phyloP scores from a whole-genome alignment of 73 alveolate genomes.

The Paramecium bursaria region DNA sequence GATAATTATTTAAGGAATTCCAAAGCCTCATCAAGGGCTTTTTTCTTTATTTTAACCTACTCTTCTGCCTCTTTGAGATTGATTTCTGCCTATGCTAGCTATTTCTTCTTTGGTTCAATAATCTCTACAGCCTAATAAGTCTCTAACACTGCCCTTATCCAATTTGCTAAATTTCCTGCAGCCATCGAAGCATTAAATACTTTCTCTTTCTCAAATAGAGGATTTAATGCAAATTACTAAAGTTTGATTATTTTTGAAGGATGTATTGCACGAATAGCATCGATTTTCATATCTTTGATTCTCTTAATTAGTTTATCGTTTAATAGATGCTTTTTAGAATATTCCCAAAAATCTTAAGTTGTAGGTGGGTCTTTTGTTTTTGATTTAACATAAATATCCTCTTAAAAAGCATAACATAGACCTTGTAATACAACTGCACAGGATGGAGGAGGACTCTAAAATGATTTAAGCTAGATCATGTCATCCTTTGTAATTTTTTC shows the following conservation, averaged over 20 bases:
- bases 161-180: constrained; percentile 85
- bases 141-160: constrained; percentile 90
- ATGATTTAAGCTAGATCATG: constrained; percentile 89
- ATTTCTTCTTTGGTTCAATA: constrained; percentile 96
- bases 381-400: constrained; percentile 59
- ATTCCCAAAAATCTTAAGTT: constrained; percentile 81
- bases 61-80: constrained; percentile 90
- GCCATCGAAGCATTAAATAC: constrained; percentile 83
- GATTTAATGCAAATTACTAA: constrained; percentile 70
- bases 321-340: constrained; percentile 65
- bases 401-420: constrained; percentile 67
- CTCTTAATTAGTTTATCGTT: constrained; percentile 65
- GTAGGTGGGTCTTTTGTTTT: constrained; percentile 40
- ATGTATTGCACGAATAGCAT: constrained; percentile 61
- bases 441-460: constrained; percentile 87
- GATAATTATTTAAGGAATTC: constrained; percentile 81
- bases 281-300: constrained; percentile 38
- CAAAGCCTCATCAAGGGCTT: constrained; percentile 84
- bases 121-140: constrained; percentile 80
- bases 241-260: constrained; percentile 75
- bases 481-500: constrained; percentile 90
- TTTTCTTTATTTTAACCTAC: constrained; percentile 86
- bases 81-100: constrained; percentile 97
- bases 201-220: constrained; percentile 77
- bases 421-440: constrained; percentile 65